Percentiles rank a stretch among this genome's conserved stretches.
phyloP scores from a whole-genome alignment of 495 filamentous ascomycete species.

The Xylaria bambusicola region DNA sequence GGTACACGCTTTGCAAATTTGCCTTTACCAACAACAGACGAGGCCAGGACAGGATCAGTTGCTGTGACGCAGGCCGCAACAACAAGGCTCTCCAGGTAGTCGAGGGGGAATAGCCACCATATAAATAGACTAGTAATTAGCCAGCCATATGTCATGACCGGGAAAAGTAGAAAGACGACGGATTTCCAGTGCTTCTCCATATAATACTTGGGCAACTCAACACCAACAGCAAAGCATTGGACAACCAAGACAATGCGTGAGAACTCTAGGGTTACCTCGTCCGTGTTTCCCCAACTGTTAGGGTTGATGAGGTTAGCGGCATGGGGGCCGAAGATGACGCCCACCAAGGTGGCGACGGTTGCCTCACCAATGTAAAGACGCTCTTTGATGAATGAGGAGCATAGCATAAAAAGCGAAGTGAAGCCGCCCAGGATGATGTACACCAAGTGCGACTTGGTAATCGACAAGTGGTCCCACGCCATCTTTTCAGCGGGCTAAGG shows the following conservation, averaged over 20 bases:
- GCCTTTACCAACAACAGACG: conserved; percentile 97
- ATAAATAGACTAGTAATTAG: conserved; percentile 91
- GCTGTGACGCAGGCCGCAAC: conserved; percentile 94
- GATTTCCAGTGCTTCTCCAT: conserved; percentile 99
- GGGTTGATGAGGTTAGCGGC: conserved; percentile 91
- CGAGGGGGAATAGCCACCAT: conserved; percentile 90
- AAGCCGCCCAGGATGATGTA: conserved; percentile 99
- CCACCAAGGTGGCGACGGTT: conserved; percentile 92
- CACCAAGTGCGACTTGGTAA: conserved; percentile 95
- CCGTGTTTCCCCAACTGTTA: conserved; percentile 81
- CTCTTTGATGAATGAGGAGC: conserved; percentile 97
- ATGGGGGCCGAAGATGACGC: conserved; percentile 96
- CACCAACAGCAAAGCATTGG: conserved; percentile 98
- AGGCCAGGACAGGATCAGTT: conserved; percentile 95
- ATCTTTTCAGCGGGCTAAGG: too few relatives aligned
- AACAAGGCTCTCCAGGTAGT: conserved; percentile 85
- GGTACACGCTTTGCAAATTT: conserved; percentile 98
- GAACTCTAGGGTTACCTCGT: conserved; percentile 95
- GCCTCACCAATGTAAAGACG: conserved; percentile 98
- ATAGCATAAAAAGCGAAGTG: conserved; percentile 97
- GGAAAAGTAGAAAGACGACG: conserved; percentile 81
- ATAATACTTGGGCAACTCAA: conserved; percentile 95
- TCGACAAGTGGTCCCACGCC: conserved; percentile 89
- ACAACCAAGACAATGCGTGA: conserved; percentile 97
- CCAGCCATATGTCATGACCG: conserved; percentile 99